Conservation (phyloP, 176 grass and related monocot genomes). For the Urochloa ruziziensis region DNA sequence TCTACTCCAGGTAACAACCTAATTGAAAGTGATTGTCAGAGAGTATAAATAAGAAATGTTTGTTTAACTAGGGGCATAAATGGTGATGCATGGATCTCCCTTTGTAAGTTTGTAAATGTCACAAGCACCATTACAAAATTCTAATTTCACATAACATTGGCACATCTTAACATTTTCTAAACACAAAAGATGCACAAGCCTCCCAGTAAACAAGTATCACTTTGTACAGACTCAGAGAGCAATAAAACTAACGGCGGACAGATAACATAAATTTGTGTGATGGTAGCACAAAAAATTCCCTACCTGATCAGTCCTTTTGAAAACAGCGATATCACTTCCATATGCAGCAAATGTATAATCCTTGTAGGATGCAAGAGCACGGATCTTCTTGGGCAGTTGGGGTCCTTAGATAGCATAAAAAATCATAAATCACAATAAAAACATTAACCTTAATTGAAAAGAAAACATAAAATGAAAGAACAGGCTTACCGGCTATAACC, state of each 20-base stretch:
- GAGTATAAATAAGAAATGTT: slow-evolving; percentile 1
- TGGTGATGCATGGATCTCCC: background rate
- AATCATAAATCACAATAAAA: background rate
- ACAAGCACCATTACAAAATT: background rate
- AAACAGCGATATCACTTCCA: slow-evolving; percentile 81
- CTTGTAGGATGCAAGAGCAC: slow-evolving; percentile 82
- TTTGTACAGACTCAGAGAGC: background rate
- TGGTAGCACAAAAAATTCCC: background rate
- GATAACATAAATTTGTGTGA: background rate
- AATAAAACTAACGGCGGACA: background rate
- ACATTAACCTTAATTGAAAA: background rate
- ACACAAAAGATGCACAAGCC: background rate
- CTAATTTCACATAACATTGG: background rate
- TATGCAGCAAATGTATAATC: slow-evolving; percentile 87
- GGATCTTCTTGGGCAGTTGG: slow-evolving; percentile 94
- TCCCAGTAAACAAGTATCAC: background rate
- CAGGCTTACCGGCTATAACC: slow-evolving; percentile 74
- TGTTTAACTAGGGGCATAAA: background rate
- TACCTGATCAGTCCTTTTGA: slow-evolving; percentile 82
- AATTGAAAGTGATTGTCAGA: slow-evolving; percentile 27
- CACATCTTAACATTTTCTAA: background rate
- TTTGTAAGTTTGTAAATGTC: slow-evolving; percentile 7
- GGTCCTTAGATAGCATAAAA: slow-evolving; percentile 54
- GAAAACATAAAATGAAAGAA: background rate
- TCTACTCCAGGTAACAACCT: slow-evolving; percentile 82